These are phyloP conservation scores for Globisporangium sylvaticum DNA, from an alignment of 352 stramenopile genomes.

Conservation along the genomic window DNA sequence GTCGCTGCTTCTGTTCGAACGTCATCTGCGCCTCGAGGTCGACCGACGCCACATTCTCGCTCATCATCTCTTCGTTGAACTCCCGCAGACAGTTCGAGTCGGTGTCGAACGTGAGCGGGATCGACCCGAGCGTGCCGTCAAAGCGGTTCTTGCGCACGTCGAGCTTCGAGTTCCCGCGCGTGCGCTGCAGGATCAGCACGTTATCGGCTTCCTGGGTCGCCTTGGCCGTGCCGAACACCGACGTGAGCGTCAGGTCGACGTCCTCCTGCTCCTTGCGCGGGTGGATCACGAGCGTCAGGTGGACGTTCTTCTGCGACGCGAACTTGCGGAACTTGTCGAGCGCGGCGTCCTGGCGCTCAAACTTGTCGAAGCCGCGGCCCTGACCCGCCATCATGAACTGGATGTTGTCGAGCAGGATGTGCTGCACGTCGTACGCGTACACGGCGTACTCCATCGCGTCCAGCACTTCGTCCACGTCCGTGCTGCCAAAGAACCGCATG, in stretches of 20 bases:
- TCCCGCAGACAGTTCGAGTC: slow-evolving; percentile 61
- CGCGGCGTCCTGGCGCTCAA: slow-evolving; percentile 90
- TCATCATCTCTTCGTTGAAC: slow-evolving; percentile 63
- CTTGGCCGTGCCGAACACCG: slow-evolving; percentile 98
- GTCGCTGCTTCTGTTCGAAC: slow-evolving; percentile 54
- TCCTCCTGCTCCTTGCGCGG: slow-evolving; percentile 98
- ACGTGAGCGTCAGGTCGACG: slow-evolving; percentile 90
- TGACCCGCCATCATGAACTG: slow-evolving; percentile 98
- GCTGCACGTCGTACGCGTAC: slow-evolving; percentile 97
- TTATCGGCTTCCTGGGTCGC: slow-evolving; percentile 99
- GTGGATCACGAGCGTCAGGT: slow-evolving; percentile 98
- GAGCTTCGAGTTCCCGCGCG: slow-evolving; percentile 87
- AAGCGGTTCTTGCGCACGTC: slow-evolving; percentile 97
- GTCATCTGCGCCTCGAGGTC: slow-evolving; percentile 79
- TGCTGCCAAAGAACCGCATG: slow-evolving; percentile 98
- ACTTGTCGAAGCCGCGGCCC: slow-evolving; percentile 84
- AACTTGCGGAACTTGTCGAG: slow-evolving; percentile 97
- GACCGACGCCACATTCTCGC: slow-evolving; percentile 60
- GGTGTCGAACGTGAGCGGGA: slow-evolving; percentile 83
- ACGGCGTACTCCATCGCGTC: slow-evolving; percentile 99
- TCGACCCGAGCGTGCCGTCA: slow-evolving; percentile 87
- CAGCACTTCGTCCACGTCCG: slow-evolving; percentile 92
- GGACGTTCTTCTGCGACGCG: slow-evolving; percentile 96
- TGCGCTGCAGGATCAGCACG: slow-evolving; percentile 97
- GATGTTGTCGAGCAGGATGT: slow-evolving; percentile 99